Evolutionary conservation across 2,329 filamentous ascomycete species (phyloP), one percentile per base, ranked within the genome.

Genomic region (Penicillium sclerotigenum): DNA sequence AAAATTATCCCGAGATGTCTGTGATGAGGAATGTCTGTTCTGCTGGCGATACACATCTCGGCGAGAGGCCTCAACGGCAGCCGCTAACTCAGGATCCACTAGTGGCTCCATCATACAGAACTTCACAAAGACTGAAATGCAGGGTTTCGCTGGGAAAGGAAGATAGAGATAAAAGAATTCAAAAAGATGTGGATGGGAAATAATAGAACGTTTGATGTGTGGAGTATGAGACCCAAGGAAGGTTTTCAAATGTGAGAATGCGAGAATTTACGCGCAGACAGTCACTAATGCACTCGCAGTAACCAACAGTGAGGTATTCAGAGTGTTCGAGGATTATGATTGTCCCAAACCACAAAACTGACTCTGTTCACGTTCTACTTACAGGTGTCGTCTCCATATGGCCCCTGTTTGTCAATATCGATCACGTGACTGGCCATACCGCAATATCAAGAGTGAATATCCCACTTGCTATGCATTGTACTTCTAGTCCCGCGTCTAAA

Each of bases 21-120:
- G 45, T 24, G 52, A 22, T 14, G 51, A 18, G 8, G 48, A 24
- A 29, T 20, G 22, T 56, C 26, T 29, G 24, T 31, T 7, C 52
- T 28, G 33, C 20, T 47, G 31, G 9, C 18, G 24, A 29, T 18
- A 50, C 9, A 47, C 33, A n/a, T 68, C 61, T 24, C 33, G 37
- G 5, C 68, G 50, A 9, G 70, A 71, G 13, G 62, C 54, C 29
- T 59, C 62, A 37, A 66, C 60, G 14, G 65, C 65, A 9, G 53
- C 57, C 29, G 48, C 61, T n/a, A 71, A 54, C 8, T 54, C 60
- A 14, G 58, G 43, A 45, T 67, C 63, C 24, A 57, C 34, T 11
- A 37, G 22, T 11, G 56, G 50, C 24, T 59, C 56, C 18, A 58
- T 52, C 10, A 24, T 45, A 20, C 11, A 43, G 37, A 26, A 46